phyloP scores from a whole-genome alignment of 192 early-diverging fungal species.

The Cetraspora pellucida region DNA sequence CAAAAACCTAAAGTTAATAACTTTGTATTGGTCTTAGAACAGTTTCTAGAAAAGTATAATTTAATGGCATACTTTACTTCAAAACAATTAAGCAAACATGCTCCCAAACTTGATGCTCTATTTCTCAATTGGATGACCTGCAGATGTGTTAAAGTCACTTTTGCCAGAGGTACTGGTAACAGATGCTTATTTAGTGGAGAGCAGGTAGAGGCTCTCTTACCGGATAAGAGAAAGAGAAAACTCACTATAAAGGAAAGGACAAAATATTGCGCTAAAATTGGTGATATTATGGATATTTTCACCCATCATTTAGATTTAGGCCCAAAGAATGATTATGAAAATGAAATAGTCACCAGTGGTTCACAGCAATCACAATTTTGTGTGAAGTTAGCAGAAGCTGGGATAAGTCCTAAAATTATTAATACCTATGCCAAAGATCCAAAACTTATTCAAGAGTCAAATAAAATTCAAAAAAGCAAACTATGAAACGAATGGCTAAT shows the following conservation, averaged over 20 bases:
- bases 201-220: not conserved
- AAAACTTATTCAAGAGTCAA: constrained; percentile 23
- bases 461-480: too few relatives aligned
- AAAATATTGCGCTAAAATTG: not conserved
- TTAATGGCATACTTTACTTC: not conserved
- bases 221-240: too few relatives aligned
- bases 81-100: not conserved
- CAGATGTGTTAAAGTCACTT: not conserved
- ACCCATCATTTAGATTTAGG: not conserved
- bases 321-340: not conserved
- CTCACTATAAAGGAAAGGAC: too few relatives aligned
- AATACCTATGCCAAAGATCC: too few relatives aligned
- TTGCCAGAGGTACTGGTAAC: not conserved
- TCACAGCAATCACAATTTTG: not conserved
- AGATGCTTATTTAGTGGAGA: constrained; percentile 23
- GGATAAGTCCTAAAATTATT: constrained; percentile 6
- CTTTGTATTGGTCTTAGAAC: not conserved
- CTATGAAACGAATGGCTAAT: not conserved
- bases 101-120: not conserved
- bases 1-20: too few relatives aligned
- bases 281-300: not conserved
- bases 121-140: not conserved
- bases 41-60: constrained; percentile 15
- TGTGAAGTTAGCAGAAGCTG: too few relatives aligned
- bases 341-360: not conserved